These are phyloP conservation scores for Dimocarpus longan DNA, from an alignment of 345 rosid species.

Conservation along the genomic window DNA sequence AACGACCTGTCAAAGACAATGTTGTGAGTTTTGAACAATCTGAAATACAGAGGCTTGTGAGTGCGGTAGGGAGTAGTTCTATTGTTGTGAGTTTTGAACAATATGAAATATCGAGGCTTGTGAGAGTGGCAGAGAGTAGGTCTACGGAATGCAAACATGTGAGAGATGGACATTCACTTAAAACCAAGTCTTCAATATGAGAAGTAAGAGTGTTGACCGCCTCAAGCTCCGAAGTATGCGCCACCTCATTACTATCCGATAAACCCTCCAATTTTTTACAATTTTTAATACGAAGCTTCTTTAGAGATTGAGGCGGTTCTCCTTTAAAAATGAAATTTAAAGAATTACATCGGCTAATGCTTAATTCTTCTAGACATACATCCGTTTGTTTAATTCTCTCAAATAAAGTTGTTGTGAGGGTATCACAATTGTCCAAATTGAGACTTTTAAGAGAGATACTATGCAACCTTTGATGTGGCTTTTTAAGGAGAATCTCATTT, in stretches of 20 bases:
- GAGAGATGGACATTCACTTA: slow-evolving; percentile 2
- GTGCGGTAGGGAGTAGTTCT: too few species aligned
- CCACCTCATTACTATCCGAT: neutral
- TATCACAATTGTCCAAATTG: neutral
- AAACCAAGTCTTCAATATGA: neutral
- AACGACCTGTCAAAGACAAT: neutral
- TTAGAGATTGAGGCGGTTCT: too few species aligned
- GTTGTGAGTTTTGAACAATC: too few species aligned
- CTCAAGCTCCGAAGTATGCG: neutral
- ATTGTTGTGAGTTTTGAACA: too few species aligned
- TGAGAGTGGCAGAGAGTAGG: slow-evolving; percentile 6
- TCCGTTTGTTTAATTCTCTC: neutral
- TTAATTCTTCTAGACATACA: too few species aligned
- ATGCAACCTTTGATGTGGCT: slow-evolving; percentile 17
- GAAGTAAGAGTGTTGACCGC: neutral
- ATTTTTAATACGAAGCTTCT: neutral
- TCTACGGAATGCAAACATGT: neutral
- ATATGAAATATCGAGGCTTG: too few species aligned
- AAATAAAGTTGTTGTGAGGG: neutral
- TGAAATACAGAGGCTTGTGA: too few species aligned
- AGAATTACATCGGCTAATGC: neutral
- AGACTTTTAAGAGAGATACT: slow-evolving; percentile 10
- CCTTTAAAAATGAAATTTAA: too few species aligned
- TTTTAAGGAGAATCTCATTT: too few species aligned
- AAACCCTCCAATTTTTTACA: neutral